A percentile compares a stretch with the other conserved stretches of the same genome.
These are phyloP conservation scores for Apiospora pterosperma DNA, from an alignment of 2,329 filamentous ascomycete genomes.

Conservation along the genomic window DNA sequence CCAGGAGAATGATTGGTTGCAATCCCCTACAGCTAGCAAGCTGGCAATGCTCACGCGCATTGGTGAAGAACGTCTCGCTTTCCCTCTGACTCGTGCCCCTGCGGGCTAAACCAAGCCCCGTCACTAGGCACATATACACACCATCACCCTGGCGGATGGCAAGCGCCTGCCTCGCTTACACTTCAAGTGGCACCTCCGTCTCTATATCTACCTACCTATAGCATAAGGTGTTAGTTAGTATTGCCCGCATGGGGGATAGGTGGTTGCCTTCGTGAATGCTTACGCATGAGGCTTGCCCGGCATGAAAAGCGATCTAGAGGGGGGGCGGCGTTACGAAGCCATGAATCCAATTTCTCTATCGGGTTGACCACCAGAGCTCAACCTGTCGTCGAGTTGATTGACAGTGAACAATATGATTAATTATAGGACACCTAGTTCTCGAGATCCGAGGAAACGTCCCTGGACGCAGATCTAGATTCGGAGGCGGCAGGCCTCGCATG, in stretches of 20 bases:
- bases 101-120: not conserved
- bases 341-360: too few species aligned
- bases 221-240: not conserved
- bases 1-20: not conserved
- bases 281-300: too few species aligned
- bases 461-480: not conserved
- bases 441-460: too few species aligned
- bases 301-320: not conserved
- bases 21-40: not conserved
- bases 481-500: not conserved
- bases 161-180: too few species aligned
- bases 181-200: too few species aligned
- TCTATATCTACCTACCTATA: not conserved
- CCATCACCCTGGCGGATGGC: not conserved
- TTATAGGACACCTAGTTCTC: not conserved
- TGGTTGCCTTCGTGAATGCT: not conserved
- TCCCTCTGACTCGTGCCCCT: not conserved
- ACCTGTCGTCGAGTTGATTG: not conserved
- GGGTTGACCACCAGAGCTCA: not conserved
- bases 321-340: not conserved
- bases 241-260: not conserved
- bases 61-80: not conserved
- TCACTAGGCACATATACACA: not conserved
- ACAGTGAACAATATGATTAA: too few species aligned
- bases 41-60: not conserved